These are phyloP conservation scores for Phaeosphaeriaceae sp. DNA, from an alignment of 2,329 filamentous ascomycete species.

Conservation along the genomic window DNA sequence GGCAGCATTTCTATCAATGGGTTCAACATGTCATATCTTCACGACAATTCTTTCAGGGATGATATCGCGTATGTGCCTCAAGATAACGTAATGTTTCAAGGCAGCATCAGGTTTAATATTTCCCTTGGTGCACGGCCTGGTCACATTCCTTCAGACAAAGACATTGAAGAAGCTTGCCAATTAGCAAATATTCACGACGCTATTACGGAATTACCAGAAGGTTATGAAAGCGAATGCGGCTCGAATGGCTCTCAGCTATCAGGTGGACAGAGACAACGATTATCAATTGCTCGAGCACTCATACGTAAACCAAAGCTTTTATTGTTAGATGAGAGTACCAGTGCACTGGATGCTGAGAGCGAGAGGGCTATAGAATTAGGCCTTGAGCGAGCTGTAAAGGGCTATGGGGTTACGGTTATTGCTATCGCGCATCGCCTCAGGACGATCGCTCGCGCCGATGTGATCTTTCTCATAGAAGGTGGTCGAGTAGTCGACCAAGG, in stretches of 20 bases:
- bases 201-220: constrained; percentile 66
- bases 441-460: constrained; percentile 51
- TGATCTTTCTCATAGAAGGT: constrained; percentile 56
- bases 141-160: constrained; percentile 61
- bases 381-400: constrained; percentile 46
- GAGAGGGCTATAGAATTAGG: constrained; percentile 50
- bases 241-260: constrained; percentile 50
- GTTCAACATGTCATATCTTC: constrained; percentile 52
- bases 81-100: constrained; percentile 57
- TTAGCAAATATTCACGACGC: constrained; percentile 74
- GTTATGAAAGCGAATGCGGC: constrained; percentile 66
- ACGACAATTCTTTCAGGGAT: constrained; percentile 50
- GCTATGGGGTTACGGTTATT: constrained; percentile 48
- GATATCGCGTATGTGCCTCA: constrained; percentile 57
- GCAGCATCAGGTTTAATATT: constrained; percentile 56
- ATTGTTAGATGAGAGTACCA: constrained; percentile 52
- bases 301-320: constrained; percentile 51
- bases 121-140: constrained; percentile 59
- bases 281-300: constrained; percentile 53
- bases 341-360: constrained; percentile 51
- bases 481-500: constrained; percentile 58
- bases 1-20: constrained; percentile 62
- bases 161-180: constrained; percentile 70
- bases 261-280: constrained; percentile 52
- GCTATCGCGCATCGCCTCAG: constrained; percentile 54